Evolutionary conservation across 2,329 filamentous ascomycete genomes (phyloP).

Genomic region (Lachnellula hyalina): DNA sequence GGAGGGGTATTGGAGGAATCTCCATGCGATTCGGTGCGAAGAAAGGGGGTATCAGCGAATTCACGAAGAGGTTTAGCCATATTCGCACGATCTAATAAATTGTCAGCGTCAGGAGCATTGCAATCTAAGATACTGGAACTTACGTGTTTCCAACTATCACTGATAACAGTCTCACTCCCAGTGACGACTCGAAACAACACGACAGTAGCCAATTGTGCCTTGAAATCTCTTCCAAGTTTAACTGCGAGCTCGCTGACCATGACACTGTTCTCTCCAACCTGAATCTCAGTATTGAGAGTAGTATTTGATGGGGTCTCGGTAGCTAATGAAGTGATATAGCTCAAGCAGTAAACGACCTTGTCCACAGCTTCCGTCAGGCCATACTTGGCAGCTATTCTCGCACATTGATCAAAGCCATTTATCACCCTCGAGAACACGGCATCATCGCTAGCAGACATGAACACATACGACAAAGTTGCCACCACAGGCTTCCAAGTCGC

Average conservation of each 20-base stretch:
- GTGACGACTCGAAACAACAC: slow-evolving; percentile 92
- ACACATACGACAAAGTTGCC: slow-evolving; percentile 93
- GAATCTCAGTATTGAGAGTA: slow-evolving; percentile 87
- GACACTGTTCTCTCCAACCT: slow-evolving; percentile 83
- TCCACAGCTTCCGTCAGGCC: slow-evolving; percentile 81
- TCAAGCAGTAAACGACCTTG: slow-evolving; percentile 84
- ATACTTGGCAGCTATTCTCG: slow-evolving; percentile 83
- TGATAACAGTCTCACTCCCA: slow-evolving; percentile 73
- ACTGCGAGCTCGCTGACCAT: slow-evolving; percentile 99
- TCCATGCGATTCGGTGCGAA: slow-evolving; percentile 64
- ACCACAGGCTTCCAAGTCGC: slow-evolving; percentile 94
- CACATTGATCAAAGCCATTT: slow-evolving; percentile 92
- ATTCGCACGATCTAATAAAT: slow-evolving; percentile 71
- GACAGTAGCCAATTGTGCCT: slow-evolving; percentile 87
- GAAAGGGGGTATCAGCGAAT: slow-evolving; percentile 83
- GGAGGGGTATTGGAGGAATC: slow-evolving; percentile 78
- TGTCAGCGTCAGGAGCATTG: slow-evolving; percentile 34
- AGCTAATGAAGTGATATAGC: slow-evolving; percentile 83
- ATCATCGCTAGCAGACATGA: slow-evolving; percentile 97
- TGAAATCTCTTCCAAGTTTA: slow-evolving; percentile 88
- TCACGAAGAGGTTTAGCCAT: slow-evolving; percentile 92
- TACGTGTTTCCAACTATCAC: slow-evolving; percentile 73
- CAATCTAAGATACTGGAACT: slow-evolving; percentile 33
- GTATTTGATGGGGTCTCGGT: slow-evolving; percentile 75
- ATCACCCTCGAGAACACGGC: slow-evolving; percentile 91